phyloP scores from a whole-genome alignment of 208 protist genomes.

The Naegleria gruberi region DNA sequence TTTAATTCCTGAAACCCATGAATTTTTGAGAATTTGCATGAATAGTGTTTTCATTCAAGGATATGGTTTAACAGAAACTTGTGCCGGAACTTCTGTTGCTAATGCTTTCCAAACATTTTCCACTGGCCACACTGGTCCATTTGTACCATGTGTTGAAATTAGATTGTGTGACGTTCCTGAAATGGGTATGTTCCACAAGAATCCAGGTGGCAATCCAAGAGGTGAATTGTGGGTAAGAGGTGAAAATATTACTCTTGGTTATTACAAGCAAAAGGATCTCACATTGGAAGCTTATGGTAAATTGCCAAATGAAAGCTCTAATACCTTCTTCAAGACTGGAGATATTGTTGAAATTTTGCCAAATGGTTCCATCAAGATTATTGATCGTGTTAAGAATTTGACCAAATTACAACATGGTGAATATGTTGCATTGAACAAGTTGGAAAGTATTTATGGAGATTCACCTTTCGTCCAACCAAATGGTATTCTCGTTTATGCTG shows the following conservation, averaged over 20 bases:
- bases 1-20: slow-evolving; percentile 33
- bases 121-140: neutral
- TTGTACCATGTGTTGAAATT: slow-evolving; percentile 17
- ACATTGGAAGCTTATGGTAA: slow-evolving; percentile 43
- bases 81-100: slow-evolving; percentile 54
- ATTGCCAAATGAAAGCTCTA: slow-evolving; percentile 32
- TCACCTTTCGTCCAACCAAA: neutral
- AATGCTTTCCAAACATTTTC: slow-evolving; percentile 48
- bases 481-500: neutral
- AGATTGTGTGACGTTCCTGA: slow-evolving; percentile 23
- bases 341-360: slow-evolving; percentile 12
- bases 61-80: slow-evolving; percentile 72
- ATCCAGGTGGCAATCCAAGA: slow-evolving; percentile 11
- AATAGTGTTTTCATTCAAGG: slow-evolving; percentile 58
- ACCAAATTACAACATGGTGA: neutral
- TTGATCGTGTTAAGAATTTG: slow-evolving; percentile 24
- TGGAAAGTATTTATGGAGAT: slow-evolving; percentile 1
- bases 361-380: neutral
- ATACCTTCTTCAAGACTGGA: neutral
- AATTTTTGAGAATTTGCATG: slow-evolving; percentile 62
- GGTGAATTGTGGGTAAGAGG: slow-evolving; percentile 28
- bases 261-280: slow-evolving; percentile 47
- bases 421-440: neutral
- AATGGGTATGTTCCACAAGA: neutral
- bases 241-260: slow-evolving; percentile 51